Evolutionary conservation across 345 rosid genomes (phyloP).

Genomic region (Nasturtium officinale): DNA sequence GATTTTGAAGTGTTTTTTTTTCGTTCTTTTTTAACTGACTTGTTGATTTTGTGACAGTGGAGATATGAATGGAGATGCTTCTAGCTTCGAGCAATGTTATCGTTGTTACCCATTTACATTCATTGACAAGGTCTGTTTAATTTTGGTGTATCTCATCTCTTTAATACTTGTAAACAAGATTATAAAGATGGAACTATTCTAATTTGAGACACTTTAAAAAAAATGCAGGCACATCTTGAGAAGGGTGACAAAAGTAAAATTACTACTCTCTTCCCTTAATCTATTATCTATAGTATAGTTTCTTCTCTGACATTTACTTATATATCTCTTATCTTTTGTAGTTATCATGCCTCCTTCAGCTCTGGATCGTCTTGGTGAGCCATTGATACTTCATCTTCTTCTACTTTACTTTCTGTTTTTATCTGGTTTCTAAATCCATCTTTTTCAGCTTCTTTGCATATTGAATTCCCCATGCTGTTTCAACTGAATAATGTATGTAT

Average conservation of each 20-base stretch:
- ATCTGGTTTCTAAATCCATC: background rate
- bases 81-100: slow-evolving; percentile 53
- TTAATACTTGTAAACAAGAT: background rate
- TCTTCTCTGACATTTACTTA: background rate
- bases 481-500: slow-evolving; percentile 49
- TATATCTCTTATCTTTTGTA: slow-evolving; percentile 36
- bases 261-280: background rate
- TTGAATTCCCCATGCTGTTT: slow-evolving; percentile 70
- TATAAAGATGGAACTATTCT: background rate
- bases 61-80: slow-evolving; percentile 25
- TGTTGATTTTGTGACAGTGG: slow-evolving; percentile 43
- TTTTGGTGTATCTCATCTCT: background rate
- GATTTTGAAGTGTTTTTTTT: background rate
- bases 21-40: background rate
- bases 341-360: slow-evolving; percentile 82
- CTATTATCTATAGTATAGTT: background rate
- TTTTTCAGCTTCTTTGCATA: slow-evolving; percentile 58
- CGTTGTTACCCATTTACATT: slow-evolving; percentile 70
- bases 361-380: slow-evolving; percentile 68
- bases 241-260: slow-evolving; percentile 65
- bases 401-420: background rate
- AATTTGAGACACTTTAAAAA: background rate
- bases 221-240: slow-evolving; percentile 65
- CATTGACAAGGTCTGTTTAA: slow-evolving; percentile 56
- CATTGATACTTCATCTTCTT: background rate